A percentile compares a stretch with the other conserved stretches of the same genome.
phyloP scores from a whole-genome alignment of 2,329 filamentous ascomycete species.

The Didymella keratinophila region DNA sequence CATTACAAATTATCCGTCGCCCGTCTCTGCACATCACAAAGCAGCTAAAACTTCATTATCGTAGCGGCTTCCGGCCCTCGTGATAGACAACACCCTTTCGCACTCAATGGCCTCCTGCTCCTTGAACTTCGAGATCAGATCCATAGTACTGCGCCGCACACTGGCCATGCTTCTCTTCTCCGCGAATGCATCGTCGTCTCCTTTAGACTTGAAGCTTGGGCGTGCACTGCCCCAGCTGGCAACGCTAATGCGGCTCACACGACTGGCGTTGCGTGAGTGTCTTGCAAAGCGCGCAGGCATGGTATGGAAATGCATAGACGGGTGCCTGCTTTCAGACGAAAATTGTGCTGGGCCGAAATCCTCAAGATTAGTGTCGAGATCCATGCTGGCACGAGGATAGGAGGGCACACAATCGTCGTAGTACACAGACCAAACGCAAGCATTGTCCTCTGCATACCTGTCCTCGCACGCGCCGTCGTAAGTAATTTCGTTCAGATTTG shows the following conservation, averaged over 20 bases:
- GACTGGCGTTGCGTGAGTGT: constrained; percentile 36
- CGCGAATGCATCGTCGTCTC: constrained; percentile 23
- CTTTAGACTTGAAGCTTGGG: constrained; percentile 25
- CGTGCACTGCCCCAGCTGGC: constrained; percentile 27
- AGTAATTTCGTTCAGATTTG: constrained; percentile 24
- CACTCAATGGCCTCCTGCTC: constrained; percentile 49
- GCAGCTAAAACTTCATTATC: constrained; percentile 3
- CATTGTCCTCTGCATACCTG: constrained; percentile 29
- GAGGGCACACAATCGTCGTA: constrained; percentile 46
- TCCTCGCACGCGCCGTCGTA: constrained; percentile 25
- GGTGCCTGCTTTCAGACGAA: constrained; percentile 31
- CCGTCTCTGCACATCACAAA: neutral
- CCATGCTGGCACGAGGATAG: constrained; percentile 37
- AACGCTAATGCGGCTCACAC: constrained; percentile 31
- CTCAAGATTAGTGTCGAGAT: constrained; percentile 22
- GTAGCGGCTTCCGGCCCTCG: constrained; percentile 23
- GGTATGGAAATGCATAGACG: constrained; percentile 26
- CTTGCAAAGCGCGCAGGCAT: constrained; percentile 22
- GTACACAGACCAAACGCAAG: constrained; percentile 46
- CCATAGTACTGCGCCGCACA: constrained; percentile 52
- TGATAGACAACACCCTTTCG: constrained; percentile 38
- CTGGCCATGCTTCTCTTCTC: constrained; percentile 44
- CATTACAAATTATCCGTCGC: constrained; percentile 2
- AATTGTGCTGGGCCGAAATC: constrained; percentile 29
- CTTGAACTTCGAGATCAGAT: constrained; percentile 50